Base-by-base conservation (phyloP, 768 basidiomycete species). In the Vishniacozyma victoriae region DNA sequence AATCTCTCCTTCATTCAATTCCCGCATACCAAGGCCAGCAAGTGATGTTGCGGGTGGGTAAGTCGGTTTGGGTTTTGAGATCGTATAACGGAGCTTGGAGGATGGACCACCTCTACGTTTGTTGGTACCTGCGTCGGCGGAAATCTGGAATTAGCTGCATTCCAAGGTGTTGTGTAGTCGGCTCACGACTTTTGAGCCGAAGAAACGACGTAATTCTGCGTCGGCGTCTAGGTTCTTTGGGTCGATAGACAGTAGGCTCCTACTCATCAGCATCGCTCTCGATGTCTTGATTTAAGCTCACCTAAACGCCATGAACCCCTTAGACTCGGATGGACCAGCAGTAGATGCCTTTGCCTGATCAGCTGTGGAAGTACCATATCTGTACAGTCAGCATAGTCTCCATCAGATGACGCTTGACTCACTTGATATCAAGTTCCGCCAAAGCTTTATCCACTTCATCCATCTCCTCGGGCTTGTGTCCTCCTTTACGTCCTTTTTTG, bases 161-260 rank as follows among this genome's bases (percentile, higher is more conserved):
- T 69, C 60, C 1, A 71, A 52, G 1, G 74, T 57, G 12, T 48
- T 48, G 46, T 54, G 27, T 7, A 16, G n/a, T n/a, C 22, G 24
- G 69, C 69, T 79, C 7, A 96, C 79, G 48, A 95, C 91, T 62
- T 84, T 86, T 16, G 87, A 79, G 1, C 93, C 93, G 65, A 99
- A 99, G 77, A 96, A 93, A 55, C 82, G 84, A 46, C 86, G 82
- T 73, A 97, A 80, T 67, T 99, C 95, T 0, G 85, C 84, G 50
- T 93, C 90, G 11, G 83, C 77, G 54, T 97, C 90, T 14, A 99
- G 80, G 59, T 88, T 78, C 33, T 83, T 75, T 1, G 84, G 76
- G 0, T 87, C 88, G n/a, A 93, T 83, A 0, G 86, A 75, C 16
- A 93, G 77, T 1, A 95, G 79, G 39, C 29, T 33, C 29, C 29